A percentile compares a stretch with the other conserved stretches of the same genome.
phyloP scores from a whole-genome alignment of 2,329 filamentous ascomycete species.

The Sclerotinia trifoliorum region DNA sequence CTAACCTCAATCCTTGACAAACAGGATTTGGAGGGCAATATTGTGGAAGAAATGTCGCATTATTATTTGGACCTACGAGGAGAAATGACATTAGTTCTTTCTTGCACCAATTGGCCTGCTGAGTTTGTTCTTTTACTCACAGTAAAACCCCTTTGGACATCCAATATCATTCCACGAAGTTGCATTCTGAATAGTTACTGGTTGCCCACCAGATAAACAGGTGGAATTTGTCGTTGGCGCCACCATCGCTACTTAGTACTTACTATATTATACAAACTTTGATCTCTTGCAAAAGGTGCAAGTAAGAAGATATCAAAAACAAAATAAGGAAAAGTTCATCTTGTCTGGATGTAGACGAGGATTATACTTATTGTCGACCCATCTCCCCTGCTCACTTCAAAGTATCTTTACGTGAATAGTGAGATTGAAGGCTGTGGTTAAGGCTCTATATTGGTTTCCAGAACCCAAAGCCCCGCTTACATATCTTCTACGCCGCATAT shows the following conservation, averaged over 20 bases:
- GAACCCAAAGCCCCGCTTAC: constrained; percentile 13
- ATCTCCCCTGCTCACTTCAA: constrained; percentile 1
- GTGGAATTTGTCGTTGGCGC: constrained; percentile 16
- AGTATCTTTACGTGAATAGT: constrained; percentile 16
- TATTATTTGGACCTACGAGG: constrained; percentile 20
- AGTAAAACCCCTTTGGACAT: constrained; percentile 16
- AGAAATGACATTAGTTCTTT: background rate
- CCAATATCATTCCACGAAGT: constrained; percentile 17
- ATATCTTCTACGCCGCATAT: constrained; percentile 1
- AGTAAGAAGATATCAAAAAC: background rate
- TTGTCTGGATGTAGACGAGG: background rate
- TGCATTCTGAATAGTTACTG: constrained; percentile 16
- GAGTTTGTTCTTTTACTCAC: constrained; percentile 1
- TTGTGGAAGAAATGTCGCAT: constrained; percentile 27
- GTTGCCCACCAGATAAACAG: constrained; percentile 13
- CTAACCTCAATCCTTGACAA: constrained; percentile 28
- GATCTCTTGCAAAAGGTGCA: background rate
- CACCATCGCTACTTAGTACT: background rate
- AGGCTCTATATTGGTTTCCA: background rate
- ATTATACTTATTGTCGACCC: background rate
- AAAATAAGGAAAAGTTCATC: background rate
- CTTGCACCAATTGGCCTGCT: background rate
- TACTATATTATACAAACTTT: background rate
- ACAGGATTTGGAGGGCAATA: constrained; percentile 33
- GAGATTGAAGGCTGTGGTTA: constrained; percentile 9